Base-by-base conservation (phyloP, 805 yeast genomes). In the Kuraishia floccosa region DNA sequence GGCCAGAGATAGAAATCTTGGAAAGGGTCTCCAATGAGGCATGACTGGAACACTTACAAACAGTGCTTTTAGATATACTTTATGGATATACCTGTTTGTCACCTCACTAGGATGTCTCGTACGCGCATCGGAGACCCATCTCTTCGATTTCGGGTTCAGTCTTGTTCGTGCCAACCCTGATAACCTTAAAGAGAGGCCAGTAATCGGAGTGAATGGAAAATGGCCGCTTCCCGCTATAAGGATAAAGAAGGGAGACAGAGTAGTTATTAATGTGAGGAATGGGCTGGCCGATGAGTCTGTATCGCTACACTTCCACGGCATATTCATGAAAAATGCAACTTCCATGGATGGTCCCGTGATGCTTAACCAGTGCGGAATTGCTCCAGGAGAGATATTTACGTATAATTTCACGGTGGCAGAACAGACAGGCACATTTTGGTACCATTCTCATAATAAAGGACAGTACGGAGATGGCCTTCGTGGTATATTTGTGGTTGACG, bases 201-300 rank as follows among this genome's bases (percentile, higher is more conserved):
- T 68, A 34, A 52, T 71, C 38, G 65, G 72, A 13, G 65, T 68
- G 52, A 69, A 71, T 45, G 60, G 59, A 35, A 52, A 65, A 28
- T 71, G 72, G 75, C 97, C 97, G 37, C 75, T 91, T 68, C 97
- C 97, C n/a, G 68, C 68, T 31, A 56, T 89, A 42, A 63, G 71
- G 30, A 85, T 83, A 39, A 64, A 68, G 41, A 76, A 72, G 49
- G 93, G 94, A 43, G 98, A 91, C 56, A 65, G 79, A 15, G 59
- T 81, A 4, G 58, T 67, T 37, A 38, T 81, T 12, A 68, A 69
- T 42, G 58, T 81, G 44, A 73, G 66, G 17, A 81, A 81, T 40
- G 82, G 77, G 1, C 62, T 81, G 28, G 64, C 65, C 42, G 41
- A 47, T 35, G 31, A 40, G 9, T 58, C 62, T 40, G 79, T 89